Evolutionary conservation across 1,284 basidiomycete genomes (phyloP).

Genomic region (Papiliotrema nemorosa): DNA sequence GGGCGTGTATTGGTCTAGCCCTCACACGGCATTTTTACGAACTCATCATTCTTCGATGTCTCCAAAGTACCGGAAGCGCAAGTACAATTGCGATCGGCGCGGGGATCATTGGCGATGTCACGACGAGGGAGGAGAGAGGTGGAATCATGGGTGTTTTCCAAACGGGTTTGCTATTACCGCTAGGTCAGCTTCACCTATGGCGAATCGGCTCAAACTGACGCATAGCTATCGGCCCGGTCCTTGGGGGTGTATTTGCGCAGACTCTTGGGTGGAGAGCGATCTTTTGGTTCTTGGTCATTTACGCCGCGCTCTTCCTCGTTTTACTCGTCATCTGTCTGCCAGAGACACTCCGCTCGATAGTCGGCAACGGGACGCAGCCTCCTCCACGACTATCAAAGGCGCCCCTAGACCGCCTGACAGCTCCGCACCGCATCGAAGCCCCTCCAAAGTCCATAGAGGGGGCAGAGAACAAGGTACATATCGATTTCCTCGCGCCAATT

Average conservation of each 20-base stretch:
- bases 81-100: conserved; percentile 32
- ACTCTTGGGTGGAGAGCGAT: conserved; percentile 30
- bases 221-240: conserved; percentile 21
- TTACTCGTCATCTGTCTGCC: conserved; percentile 49
- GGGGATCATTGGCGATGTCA: conserved; percentile 31
- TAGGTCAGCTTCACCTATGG: conserved; percentile 34
- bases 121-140: conserved; percentile 32
- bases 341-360: conserved; percentile 31
- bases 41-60: conserved; percentile 26
- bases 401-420: background rate
- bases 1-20: conserved; percentile 31
- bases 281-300: conserved; percentile 30
- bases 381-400: conserved; percentile 9
- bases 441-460: conserved; percentile 29
- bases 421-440: background rate
- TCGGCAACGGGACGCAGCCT: conserved; percentile 24
- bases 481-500: background rate
- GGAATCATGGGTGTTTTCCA: conserved; percentile 29
- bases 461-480: background rate
- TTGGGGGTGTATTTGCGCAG: conserved; percentile 33
- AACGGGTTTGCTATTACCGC: conserved; percentile 12
- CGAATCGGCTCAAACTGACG: background rate
- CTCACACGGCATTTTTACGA: conserved; percentile 26
- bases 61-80: conserved; percentile 32
- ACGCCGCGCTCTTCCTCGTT: conserved; percentile 14